Base-by-base conservation (phyloP, 768 basidiomycete species). In the Brasilioporus rufonigricans region DNA sequence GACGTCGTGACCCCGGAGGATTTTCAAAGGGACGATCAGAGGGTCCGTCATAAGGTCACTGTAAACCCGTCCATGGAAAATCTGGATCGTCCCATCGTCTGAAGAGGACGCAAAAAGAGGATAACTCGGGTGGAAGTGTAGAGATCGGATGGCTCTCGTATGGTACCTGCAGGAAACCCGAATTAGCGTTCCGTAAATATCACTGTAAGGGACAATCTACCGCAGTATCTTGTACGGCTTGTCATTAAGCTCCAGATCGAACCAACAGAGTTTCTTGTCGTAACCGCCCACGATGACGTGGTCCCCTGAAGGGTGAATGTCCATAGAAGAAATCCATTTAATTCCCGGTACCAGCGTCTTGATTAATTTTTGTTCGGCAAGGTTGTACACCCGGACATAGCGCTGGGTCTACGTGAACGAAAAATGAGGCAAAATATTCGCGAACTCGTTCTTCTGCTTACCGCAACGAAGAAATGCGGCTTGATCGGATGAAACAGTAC, bases 251-350 rank as follows among this genome's bases (percentile, higher is more conserved):
- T 98, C 97, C 60, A 99, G 77, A 76, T 99, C 97, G 71, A 98
- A 98, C 97, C 97, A 99, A 71, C 93, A 95, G 16, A 99, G 76
- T 71, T 98, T 97, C 62, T 91, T 87, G 75, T 99, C 97, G 71
- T 98, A 98, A 44, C 93, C 93, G 55, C 97, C 97, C 47, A 99
- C 91, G 57, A 99, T 93, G 57, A 99, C 77, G 76, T 99, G 94
- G 65, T 98, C 95, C 27, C 93, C 93, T 48, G 89, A 88, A 21
- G 96, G 92, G 73, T 99, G 97, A 24, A 99, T 82, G 68, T 98
- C 95, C 87, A 99, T 88, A 11, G 85, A 91, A 33, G 94, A 97
- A 67, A 99, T 98, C 96, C 96, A 98, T 69, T 85, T 87, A 59
- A 96, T 90, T 50, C 95, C 95, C n/a, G 95, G 91, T 65, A 80